Conservation (phyloP, 805 yeast genomes). For the Blastobotrys peoriensis region DNA sequence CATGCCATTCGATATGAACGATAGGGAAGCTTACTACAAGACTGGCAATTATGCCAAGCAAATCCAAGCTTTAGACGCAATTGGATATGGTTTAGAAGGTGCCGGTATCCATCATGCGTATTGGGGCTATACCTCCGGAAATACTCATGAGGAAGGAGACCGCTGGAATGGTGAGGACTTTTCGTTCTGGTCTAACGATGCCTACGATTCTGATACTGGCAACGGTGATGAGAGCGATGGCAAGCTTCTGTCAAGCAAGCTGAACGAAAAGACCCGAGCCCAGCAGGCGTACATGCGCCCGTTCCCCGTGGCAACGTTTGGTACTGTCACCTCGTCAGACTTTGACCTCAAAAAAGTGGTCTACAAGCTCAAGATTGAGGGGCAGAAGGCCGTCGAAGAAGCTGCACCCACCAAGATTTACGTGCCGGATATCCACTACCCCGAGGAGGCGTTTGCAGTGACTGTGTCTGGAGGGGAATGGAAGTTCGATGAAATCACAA, state of each 20-base stretch:
- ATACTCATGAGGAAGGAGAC: constrained; percentile 84
- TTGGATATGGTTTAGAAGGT: constrained; percentile 72
- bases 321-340: constrained; percentile 46
- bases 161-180: constrained; percentile 92
- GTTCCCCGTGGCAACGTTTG: constrained; percentile 58
- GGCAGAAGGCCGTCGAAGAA: constrained; percentile 11
- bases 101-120: constrained; percentile 64
- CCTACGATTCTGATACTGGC: constrained; percentile 7
- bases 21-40: constrained; percentile 62
- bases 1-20: constrained; percentile 94
- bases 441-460: constrained; percentile 41
- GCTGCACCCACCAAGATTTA: constrained; percentile 52
- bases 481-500: constrained; percentile 44
- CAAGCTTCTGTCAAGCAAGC: constrained; percentile 4
- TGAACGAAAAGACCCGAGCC: constrained; percentile 33
- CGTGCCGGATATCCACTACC: constrained; percentile 71
- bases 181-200: constrained; percentile 63
- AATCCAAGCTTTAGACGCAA: constrained; percentile 76
- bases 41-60: constrained; percentile 68
- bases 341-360: constrained; percentile 49
- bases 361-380: constrained; percentile 44
- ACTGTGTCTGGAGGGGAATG: constrained; percentile 52
- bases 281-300: constrained; percentile 74
- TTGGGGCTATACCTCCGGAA: constrained; percentile 78
- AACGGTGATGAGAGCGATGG: not conserved